Percentiles rank a stretch among this genome's conserved stretches.
phyloP scores from a whole-genome alignment of 495 filamentous ascomycete genomes.

The Lasiosphaeria ovina region DNA sequence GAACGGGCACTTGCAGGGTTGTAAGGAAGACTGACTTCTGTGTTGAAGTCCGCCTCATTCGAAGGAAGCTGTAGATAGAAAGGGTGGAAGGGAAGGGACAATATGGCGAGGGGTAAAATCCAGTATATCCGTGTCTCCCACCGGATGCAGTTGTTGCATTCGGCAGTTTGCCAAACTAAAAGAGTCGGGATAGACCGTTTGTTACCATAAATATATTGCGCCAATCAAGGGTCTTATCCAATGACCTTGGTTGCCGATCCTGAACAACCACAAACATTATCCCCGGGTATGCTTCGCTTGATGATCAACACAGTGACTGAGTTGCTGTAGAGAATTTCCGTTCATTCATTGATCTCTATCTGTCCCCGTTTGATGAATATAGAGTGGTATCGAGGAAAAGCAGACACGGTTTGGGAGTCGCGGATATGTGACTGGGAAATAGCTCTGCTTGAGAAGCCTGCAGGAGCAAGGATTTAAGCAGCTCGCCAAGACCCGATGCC shows the following conservation, averaged over 20 bases:
- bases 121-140: not conserved
- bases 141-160: conserved; percentile 13
- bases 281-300: not conserved
- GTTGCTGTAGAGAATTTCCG: no score
- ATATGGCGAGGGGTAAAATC: not conserved
- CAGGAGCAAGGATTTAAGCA: not conserved
- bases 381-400: not conserved
- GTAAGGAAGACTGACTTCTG: no score
- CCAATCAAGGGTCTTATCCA: not conserved
- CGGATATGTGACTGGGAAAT: not conserved
- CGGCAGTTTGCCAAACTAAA: conserved; percentile 14
- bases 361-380: no score
- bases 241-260: not conserved
- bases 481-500: not conserved
- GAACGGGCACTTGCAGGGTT: no score
- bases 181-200: conserved; percentile 7
- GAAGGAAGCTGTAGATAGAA: not conserved
- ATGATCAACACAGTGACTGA: no score
- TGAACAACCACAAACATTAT: not conserved
- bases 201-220: not conserved
- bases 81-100: not conserved
- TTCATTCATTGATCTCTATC: no score
- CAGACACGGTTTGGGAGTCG: not conserved
- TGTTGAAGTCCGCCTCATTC: no score
- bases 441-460: not conserved